Base-by-base conservation (phyloP, 2,329 filamentous ascomycete species). In the Blumeriella jaapii region DNA sequence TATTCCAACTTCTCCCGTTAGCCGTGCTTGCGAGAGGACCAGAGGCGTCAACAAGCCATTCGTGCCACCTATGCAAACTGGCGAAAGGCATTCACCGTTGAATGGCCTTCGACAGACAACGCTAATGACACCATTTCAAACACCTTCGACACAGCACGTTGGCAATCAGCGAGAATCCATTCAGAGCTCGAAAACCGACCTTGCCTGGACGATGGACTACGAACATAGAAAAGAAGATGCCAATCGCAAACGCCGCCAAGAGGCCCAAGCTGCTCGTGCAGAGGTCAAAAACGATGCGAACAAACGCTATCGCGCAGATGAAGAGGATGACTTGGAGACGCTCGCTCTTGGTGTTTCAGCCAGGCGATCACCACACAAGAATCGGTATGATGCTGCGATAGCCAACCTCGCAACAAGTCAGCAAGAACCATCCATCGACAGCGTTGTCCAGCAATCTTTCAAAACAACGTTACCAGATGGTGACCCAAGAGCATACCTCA, bases 151-250 rank as follows among this genome's bases (percentile, higher is more conserved):
- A 15, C 31, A 16, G 14, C 31, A 20, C 16, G 14, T 8, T 9
- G 18, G 10, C 13, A 15, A 14, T 7, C 25, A 29, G 15, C 29
- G 7, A 23, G 8, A 29, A 35, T 17, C 12, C 9, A 25, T 31
- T n/a, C 29, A 27, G 24, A 36, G 38, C 12, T 4, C 31, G 6
- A 41, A 47, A 20, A 12, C 34, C 7, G 49, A 55, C 25, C 41
- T 56, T 27, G 41, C 42, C n/a, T 53, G 48, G 49, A 45, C 53
- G 29, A 52, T 57, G 47, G 51, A 55, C 13, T 57, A 48, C 29
- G 55, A 57, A 27, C 36, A 47, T 13, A 46, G 53, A 13, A 56
- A 56, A 36, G 49, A 51, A 29, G 25, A 37, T 22, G 51, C 49
- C 11, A 56, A 42, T 24, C 50, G 45, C 16, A 43, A 39, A n/a